phyloP scores from a whole-genome alignment of 208 protist species.

The Leishmania aethiopica region DNA sequence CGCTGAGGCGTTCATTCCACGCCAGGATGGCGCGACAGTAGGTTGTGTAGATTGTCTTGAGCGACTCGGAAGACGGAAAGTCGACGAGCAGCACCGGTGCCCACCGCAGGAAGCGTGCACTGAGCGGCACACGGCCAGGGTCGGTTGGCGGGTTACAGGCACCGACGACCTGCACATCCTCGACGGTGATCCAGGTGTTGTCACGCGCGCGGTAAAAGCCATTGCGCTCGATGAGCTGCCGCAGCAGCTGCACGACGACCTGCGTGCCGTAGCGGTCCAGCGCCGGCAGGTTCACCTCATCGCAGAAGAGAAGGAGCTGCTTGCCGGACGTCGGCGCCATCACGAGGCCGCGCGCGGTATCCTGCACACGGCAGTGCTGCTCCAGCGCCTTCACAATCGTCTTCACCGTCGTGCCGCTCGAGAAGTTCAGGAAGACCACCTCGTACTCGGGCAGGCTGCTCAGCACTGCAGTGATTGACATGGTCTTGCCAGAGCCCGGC shows the following conservation, averaged over 20 bases:
- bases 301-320: slow-evolving; percentile 98
- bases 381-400: slow-evolving; percentile 98
- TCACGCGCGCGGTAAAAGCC: slow-evolving; percentile 95
- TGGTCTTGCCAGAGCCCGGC: slow-evolving; percentile 98
- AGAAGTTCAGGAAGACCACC: slow-evolving; percentile 98
- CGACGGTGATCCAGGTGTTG: slow-evolving; percentile 94
- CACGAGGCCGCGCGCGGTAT: slow-evolving; percentile 91
- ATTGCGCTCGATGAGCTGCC: slow-evolving; percentile 98
- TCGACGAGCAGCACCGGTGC: slow-evolving; percentile 98
- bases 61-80: slow-evolving; percentile 96
- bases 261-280: slow-evolving; percentile 98
- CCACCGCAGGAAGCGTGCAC: slow-evolving; percentile 97
- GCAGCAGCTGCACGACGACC: slow-evolving; percentile 97
- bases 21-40: slow-evolving; percentile 96
- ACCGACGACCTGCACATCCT: slow-evolving; percentile 96
- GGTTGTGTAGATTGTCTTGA: slow-evolving; percentile 98
- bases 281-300: slow-evolving; percentile 99
- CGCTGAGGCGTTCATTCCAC: slow-evolving; percentile 28
- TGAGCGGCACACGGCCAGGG: slow-evolving; percentile 96
- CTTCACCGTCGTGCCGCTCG: slow-evolving; percentile 95
- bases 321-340: slow-evolving; percentile 91
- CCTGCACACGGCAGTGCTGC: slow-evolving; percentile 96
- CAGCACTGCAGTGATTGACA: slow-evolving; percentile 96
- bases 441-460: slow-evolving; percentile 91
- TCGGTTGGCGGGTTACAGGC: slow-evolving; percentile 99